Evolutionary conservation across 352 stramenopile species (phyloP), one percentile per base, ranked within the genome.

Genomic region (Globisporangium splendens): DNA sequence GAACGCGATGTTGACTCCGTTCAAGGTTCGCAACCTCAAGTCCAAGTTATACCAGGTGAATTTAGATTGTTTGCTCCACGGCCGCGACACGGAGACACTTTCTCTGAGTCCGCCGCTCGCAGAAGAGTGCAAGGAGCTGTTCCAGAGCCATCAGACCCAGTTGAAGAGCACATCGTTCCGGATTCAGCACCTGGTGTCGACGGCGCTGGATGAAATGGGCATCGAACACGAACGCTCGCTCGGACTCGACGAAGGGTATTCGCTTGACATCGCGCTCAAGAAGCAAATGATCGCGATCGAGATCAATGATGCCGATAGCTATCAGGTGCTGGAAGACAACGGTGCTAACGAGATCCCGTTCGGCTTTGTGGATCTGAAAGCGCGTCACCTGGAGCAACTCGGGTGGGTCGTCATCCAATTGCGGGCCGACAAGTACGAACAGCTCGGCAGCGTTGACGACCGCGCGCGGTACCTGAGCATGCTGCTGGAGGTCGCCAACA

Each of bases 331-430:
- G 10, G 65, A 79, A 18, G 55, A 59, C 6, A 33, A 76, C n/a
- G 68, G 77, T 41, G 54, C 72, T 12, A 58, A 72, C 12, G 21
- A 77, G 17, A 81, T 73, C 41, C 69, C 69, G 7, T 75, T 88
- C 7, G 74, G 58, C 15, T 85, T 79, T 20, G 68, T 84, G 15
- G 79, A 89, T 42, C 59, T 90, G 41, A 89, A 91, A 57, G 68
- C 79, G 31, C 75, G 74, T 0, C 82, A 91, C 52, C 43, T 91
- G 12, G 69, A 87, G 54, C 63, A 72, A 42, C 62, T 85, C 17
- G 82, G 82, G 14, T 91, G 79, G 79, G 81, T 82, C 24, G 70
- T 90, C 42, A 86, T 91, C 51, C 70, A 89, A 50, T 53, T 91
- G 14, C 74, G 77, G 17, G 69, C 69, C 2, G 69, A 84, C 49